phyloP scores from a whole-genome alignment of 208 protist genomes.

The Phytomonas sp. region DNA sequence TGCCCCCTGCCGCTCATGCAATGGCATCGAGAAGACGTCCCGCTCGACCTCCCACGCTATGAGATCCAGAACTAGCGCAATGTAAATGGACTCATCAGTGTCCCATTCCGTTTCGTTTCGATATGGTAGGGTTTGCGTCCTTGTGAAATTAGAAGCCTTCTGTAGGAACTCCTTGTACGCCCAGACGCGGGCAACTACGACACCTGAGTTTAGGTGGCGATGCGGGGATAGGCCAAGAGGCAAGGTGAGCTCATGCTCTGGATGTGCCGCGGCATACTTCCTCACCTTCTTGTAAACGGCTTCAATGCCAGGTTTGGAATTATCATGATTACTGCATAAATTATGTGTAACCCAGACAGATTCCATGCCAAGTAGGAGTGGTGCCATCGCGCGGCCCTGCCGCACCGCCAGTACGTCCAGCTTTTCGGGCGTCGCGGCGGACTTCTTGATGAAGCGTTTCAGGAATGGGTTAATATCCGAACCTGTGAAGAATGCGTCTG shows the following conservation, averaged over 20 bases:
- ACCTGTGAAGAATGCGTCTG: constrained; percentile 1
- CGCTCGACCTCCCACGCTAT: background rate
- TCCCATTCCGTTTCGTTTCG: background rate
- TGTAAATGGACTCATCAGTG: background rate
- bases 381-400: background rate
- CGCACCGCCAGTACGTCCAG: background rate
- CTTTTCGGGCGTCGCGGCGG: background rate
- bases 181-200: background rate
- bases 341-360: background rate
- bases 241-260: background rate
- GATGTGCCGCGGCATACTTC: background rate
- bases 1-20: background rate
- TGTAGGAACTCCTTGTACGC: background rate
- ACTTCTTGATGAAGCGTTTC: background rate
- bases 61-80: background rate
- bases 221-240: background rate
- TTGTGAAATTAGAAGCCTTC: background rate
- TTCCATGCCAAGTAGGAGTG: background rate
- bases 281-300: background rate
- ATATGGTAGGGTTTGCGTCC: background rate
- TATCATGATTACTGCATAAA: background rate
- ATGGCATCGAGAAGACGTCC: background rate
- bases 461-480: background rate
- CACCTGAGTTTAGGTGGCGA: background rate
- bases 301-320: background rate